Evolutionary conservation across 495 filamentous ascomycete species (phyloP).

Genomic region (Podospora pseudocomata): DNA sequence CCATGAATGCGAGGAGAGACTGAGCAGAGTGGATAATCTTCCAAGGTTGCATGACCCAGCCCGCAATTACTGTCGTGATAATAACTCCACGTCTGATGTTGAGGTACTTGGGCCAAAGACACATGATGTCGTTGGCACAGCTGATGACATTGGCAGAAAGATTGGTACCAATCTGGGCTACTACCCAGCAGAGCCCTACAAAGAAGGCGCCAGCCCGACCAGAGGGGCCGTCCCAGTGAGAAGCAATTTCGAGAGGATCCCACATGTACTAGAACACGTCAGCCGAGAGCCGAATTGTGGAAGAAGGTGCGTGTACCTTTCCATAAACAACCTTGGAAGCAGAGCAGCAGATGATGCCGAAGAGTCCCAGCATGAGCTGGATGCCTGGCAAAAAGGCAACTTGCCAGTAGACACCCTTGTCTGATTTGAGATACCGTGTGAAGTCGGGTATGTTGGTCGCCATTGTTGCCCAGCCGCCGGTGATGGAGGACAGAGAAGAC

Average conservation of each 20-base stretch:
- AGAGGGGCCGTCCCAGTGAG: conserved; percentile 48
- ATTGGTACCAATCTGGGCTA: conserved; percentile 60
- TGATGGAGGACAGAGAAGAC: conserved; percentile 32
- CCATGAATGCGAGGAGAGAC: conserved; percentile 59
- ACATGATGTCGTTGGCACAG: conserved; percentile 61
- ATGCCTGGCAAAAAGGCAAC: conserved; percentile 55
- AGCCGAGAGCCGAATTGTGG: no score
- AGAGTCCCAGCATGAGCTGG: conserved; percentile 49
- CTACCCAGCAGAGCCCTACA: conserved; percentile 46
- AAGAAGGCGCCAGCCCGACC: conserved; percentile 56
- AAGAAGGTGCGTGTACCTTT: not conserved
- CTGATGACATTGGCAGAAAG: conserved; percentile 65
- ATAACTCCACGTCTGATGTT: conserved; percentile 63
- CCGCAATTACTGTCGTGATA: conserved; percentile 53
- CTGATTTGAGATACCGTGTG: conserved; percentile 52
- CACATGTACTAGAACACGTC: conserved; percentile 41
- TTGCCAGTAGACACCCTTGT: conserved; percentile 53
- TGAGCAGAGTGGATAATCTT: conserved; percentile 58
- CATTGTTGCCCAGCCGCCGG: conserved; percentile 33
- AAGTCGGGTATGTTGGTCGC: conserved; percentile 56
- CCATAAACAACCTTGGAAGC: conserved; percentile 55
- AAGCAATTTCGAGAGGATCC: conserved; percentile 55
- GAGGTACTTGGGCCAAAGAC: conserved; percentile 55
- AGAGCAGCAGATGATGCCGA: conserved; percentile 49
- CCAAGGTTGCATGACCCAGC: conserved; percentile 61